These are phyloP conservation scores for Sutorius eximius DNA, from an alignment of 1,284 basidiomycete genomes.

Conservation along the genomic window DNA sequence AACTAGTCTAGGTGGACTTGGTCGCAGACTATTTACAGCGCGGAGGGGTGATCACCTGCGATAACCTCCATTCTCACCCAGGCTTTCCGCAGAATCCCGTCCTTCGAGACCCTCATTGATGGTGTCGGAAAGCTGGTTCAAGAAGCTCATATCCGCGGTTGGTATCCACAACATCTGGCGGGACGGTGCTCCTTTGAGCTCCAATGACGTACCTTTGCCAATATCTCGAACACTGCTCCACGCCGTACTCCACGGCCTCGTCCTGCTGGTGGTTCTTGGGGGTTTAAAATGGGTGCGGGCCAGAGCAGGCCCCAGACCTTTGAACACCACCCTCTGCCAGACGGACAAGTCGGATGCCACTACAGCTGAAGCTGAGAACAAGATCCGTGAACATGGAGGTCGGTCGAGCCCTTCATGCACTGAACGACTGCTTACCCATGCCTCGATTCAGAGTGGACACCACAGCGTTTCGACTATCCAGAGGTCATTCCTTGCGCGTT, in stretches of 20 bases:
- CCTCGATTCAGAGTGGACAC: constrained; percentile 45
- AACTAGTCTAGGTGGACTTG: too few species aligned
- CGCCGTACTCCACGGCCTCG: constrained; percentile 17
- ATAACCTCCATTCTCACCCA: constrained; percentile 3
- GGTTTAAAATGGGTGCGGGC: constrained; percentile 18
- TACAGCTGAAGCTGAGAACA: constrained; percentile 19
- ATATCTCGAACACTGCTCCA: constrained; percentile 14
- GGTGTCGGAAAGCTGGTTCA: constrained; percentile 6
- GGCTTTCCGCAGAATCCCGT: background rate
- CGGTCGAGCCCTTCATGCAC: background rate
- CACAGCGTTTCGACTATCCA: constrained; percentile 54
- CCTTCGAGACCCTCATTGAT: constrained; percentile 6
- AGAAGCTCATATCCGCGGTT: constrained; percentile 16
- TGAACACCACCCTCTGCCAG: background rate
- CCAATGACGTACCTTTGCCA: constrained; percentile 26
- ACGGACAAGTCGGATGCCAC: background rate
- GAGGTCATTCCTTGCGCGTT: constrained; percentile 41
- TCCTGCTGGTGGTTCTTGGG: constrained; percentile 11
- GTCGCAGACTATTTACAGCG: too few species aligned
- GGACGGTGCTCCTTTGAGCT: constrained; percentile 12
- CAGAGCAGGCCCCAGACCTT: background rate
- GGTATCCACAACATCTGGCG: background rate
- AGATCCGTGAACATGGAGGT: constrained; percentile 28
- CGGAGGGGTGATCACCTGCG: background rate
- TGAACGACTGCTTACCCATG: constrained; percentile 1